Base-by-base conservation (phyloP, 208 protist species). In the Crithidia expoeki region DNA sequence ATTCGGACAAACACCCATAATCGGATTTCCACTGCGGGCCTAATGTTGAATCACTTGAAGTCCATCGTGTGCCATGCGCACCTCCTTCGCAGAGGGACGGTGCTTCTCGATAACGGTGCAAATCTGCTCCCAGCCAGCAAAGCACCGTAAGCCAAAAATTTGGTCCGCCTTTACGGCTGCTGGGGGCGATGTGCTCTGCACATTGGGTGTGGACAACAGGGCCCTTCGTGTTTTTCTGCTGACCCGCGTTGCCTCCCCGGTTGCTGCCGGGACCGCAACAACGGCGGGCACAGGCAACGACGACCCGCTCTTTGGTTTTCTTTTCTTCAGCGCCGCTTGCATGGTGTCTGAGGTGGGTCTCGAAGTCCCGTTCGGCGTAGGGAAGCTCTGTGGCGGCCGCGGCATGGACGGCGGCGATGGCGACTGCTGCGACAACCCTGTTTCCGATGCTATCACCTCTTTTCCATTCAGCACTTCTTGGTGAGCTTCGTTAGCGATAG, bases 101-200 rank as follows among this genome's bases (percentile, higher is more conserved):
- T 79, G 33, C 34, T 72, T 81, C 68, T 94, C 88, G 34, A 83
- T 56, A 5, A 89, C 50, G n/a, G 60, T 32, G 60, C 80, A 78
- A 9, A 94, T 49, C 52, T 79, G 67, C 40, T 90, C 85, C 72
- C 79, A 85, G 0, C 88, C 84, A 40, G 75, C 51, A 56, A 89
- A 90, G 65, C 78, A 86, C 38, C 81, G 73, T 5, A 84, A 36
- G 19, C 83, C 77, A 46, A 77, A 82, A 2, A 72, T 72, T 17
- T 9, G 12, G 19, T 46, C 27, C 36, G 55, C 62, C 49, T 32
- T 34, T 21, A 30, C 64, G 4, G 44, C 40, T 12, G 58, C 3
- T 34, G 52, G n/a, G n/a, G n/a, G n/a, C n/a, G n/a, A n/a, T n/a
- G n/a, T n/a, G n/a, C n/a, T n/a, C n/a, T n/a, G n/a, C n/a, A n/a